Evolutionary conservation across 345 rosid genomes (phyloP).

Genomic region (Melaleuca alternifolia): DNA sequence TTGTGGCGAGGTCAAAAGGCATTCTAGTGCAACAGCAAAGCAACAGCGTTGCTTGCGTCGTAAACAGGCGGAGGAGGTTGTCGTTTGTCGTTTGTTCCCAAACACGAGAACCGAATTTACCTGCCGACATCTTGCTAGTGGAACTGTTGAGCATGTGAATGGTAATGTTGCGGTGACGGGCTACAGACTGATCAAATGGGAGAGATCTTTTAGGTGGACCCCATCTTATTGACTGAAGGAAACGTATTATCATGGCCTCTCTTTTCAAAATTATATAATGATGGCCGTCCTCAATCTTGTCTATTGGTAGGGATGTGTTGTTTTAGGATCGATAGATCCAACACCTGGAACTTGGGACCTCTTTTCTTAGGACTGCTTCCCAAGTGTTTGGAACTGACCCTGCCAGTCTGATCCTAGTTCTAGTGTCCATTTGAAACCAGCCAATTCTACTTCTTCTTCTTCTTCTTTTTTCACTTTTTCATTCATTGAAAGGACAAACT

Average conservation of each 20-base stretch:
- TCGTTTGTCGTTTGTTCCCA: too few species aligned
- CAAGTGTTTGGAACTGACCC: not conserved
- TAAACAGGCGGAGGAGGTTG: not conserved
- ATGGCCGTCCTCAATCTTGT: not conserved
- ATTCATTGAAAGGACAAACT: not conserved
- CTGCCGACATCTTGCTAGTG: not conserved
- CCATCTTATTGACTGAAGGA: not conserved
- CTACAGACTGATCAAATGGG: not conserved
- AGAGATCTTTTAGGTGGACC: not conserved
- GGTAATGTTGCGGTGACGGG: not conserved
- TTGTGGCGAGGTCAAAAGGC: not conserved
- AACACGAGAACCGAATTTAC: not conserved
- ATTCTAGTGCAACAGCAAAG: not conserved
- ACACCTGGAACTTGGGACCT: not conserved
- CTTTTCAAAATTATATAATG: not conserved
- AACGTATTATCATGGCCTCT: not conserved
- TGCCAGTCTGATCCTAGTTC: not conserved
- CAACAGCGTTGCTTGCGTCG: not conserved
- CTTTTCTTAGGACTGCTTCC: rapidly evolving
- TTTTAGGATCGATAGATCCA: rapidly evolving
- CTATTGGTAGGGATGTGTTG: not conserved
- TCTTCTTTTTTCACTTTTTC: not conserved
- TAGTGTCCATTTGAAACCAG: not conserved
- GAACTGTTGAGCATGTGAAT: not conserved
- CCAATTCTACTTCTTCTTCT: not conserved